These are phyloP conservation scores for Penicillium cinerascens DNA, from an alignment of 495 filamentous ascomycete species.

Conservation along the genomic window DNA sequence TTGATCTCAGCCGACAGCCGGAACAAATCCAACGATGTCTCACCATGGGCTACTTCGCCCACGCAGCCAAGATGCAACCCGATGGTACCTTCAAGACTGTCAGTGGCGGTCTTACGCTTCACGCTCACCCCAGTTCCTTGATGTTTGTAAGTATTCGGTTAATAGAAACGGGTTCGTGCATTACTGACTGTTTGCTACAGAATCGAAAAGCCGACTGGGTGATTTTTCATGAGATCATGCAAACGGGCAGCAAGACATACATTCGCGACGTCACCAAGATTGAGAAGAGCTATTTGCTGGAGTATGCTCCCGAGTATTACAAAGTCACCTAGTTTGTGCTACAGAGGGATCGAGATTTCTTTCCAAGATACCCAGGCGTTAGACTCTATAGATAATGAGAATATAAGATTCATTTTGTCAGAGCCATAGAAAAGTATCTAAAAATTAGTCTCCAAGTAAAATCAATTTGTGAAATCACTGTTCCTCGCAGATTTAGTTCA, in stretches of 20 bases:
- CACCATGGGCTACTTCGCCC: conserved; percentile 89
- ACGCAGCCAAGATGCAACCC: conserved; percentile 92
- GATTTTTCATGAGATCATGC: conserved; percentile 91
- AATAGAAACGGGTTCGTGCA: neutral
- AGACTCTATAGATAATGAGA: neutral
- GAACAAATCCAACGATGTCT: conserved; percentile 83
- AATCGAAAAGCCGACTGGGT: conserved; percentile 98
- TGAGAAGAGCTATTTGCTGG: conserved; percentile 83
- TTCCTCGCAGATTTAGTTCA: neutral
- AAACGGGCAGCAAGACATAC: conserved; percentile 84
- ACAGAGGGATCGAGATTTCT: neutral
- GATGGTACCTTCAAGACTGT: conserved; percentile 88
- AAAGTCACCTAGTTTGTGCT: conserved; percentile 41
- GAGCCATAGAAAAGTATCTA: neutral
- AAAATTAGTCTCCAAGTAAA: neutral
- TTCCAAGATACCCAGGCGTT: conserved; percentile 13
- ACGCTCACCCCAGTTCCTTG: conserved; percentile 88
- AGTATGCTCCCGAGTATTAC: conserved; percentile 87
- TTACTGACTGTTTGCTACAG: conserved; percentile 33
- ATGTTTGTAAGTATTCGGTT: conserved; percentile 68
- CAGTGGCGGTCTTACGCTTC: conserved; percentile 65
- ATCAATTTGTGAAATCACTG: neutral
- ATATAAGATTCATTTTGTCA: neutral
- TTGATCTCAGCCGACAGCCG: conserved; percentile 45
- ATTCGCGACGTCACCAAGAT: conserved; percentile 91